Conservation (phyloP, 2,329 filamentous ascomycete species). For the Capronia coronata region DNA sequence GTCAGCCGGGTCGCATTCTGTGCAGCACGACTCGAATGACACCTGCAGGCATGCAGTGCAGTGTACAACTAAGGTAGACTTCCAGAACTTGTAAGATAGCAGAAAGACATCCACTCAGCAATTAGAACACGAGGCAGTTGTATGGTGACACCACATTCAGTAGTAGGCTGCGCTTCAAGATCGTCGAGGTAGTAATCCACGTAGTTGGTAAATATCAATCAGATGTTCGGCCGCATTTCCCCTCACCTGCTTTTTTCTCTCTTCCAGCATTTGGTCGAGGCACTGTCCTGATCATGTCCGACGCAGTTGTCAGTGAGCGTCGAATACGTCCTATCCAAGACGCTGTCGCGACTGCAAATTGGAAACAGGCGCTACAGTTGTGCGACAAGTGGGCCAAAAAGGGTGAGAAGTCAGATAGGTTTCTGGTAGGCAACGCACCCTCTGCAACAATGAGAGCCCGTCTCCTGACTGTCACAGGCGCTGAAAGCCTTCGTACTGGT, state of each 20-base stretch:
- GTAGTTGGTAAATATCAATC: neutral
- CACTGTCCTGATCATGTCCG: conserved; percentile 22
- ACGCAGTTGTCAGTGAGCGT: conserved; percentile 25
- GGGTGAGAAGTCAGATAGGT: conserved; percentile 38
- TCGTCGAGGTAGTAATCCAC: neutral
- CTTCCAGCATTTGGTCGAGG: neutral
- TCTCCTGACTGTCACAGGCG: conserved; percentile 18
- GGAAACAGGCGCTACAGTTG: conserved; percentile 46
- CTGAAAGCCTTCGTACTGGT: conserved; percentile 28
- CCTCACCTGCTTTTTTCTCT: conserved; percentile 7
- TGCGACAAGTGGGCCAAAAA: conserved; percentile 52
- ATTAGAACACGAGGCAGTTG: neutral
- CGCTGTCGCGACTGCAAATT: conserved; percentile 43
- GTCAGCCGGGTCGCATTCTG: neutral
- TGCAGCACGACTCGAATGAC: neutral
- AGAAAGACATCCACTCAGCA: neutral
- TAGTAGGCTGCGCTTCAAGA: neutral
- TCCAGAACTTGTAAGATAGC: neutral
- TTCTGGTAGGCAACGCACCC: conserved; percentile 26
- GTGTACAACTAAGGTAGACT: neutral
- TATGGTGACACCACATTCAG: neutral
- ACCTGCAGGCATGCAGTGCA: no score
- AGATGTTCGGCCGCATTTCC: conserved; percentile 11
- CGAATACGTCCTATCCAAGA: conserved; percentile 47
- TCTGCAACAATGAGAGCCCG: neutral